Conservation (phyloP, 148 eudicot species). For the Camellia japonica region DNA sequence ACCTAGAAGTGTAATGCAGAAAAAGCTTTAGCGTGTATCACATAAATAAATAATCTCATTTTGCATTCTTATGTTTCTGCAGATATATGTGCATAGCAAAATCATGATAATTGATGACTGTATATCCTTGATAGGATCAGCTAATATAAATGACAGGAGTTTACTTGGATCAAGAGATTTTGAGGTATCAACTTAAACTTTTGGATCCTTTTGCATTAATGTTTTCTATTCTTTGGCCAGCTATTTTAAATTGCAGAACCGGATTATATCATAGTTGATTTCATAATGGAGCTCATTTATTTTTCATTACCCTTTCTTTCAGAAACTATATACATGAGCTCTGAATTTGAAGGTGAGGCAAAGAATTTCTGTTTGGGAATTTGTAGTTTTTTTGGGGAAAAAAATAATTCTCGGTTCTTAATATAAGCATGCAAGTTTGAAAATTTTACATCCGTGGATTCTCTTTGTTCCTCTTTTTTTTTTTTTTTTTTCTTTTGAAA, state of each 20-base stretch:
- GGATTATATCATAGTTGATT: background rate
- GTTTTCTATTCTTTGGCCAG: background rate
- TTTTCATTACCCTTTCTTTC: background rate
- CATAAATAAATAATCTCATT: background rate
- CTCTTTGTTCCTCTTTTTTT: background rate
- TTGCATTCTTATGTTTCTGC: conserved; percentile 22
- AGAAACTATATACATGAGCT: background rate
- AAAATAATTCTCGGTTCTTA: background rate
- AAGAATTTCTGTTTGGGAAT: background rate
- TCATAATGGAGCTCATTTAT: background rate
- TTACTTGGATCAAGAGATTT: conserved; percentile 97
- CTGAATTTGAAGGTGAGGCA: background rate
- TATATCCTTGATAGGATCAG: conserved; percentile 82
- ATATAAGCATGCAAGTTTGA: too few species aligned
- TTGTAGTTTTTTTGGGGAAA: background rate
- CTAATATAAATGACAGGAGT: conserved; percentile 95
- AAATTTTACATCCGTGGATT: background rate
- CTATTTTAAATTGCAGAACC: background rate
- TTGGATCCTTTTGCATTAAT: background rate
- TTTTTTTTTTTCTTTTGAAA: background rate
- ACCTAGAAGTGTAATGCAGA: background rate
- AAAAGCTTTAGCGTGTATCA: background rate
- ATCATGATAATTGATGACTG: conserved; percentile 92
- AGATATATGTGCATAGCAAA: conserved; percentile 98
- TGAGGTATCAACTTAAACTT: conserved; percentile 52